A percentile compares a stretch with the other conserved stretches of the same genome.
These are phyloP conservation scores for Ophiosphaerella narmari DNA, from an alignment of 2,329 filamentous ascomycete genomes.

Conservation along the genomic window DNA sequence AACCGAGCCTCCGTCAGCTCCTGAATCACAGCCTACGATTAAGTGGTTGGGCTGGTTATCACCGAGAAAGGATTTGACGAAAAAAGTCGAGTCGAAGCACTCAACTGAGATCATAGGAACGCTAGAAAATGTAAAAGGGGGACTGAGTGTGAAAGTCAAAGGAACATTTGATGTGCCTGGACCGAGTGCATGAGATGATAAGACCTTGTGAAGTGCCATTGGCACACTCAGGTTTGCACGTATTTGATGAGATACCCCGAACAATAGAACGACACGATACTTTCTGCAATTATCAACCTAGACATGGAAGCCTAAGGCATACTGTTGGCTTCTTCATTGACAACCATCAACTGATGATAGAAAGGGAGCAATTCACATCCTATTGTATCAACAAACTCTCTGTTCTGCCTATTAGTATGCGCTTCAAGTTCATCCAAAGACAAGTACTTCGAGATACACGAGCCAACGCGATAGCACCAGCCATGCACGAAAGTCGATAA, in stretches of 20 bases:
- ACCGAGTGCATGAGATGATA: constrained; percentile 2
- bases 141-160: constrained; percentile 62
- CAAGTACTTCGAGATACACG: too few relatives aligned
- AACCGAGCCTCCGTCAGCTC: constrained; percentile 27
- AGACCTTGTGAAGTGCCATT: not conserved
- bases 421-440: too few relatives aligned
- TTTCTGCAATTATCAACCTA: too few relatives aligned
- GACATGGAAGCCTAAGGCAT: too few relatives aligned
- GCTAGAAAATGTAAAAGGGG: constrained; percentile 61
- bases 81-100: constrained; percentile 46
- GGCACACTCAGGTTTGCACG: not conserved
- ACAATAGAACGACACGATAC: too few relatives aligned
- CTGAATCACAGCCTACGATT: constrained; percentile 31
- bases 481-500: too few relatives aligned
- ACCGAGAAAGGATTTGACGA: constrained; percentile 46
- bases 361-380: too few relatives aligned
- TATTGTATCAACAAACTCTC: too few relatives aligned
- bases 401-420: too few relatives aligned
- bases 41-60: constrained; percentile 37
- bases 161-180: constrained; percentile 26
- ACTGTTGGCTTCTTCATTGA: too few relatives aligned
- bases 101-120: constrained; percentile 57
- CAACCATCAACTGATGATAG: too few relatives aligned
- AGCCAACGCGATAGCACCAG: too few relatives aligned
- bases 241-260: not conserved